phyloP scores from a whole-genome alignment of 2,329 filamentous ascomycete genomes.

The Lizonia empirigonia region DNA sequence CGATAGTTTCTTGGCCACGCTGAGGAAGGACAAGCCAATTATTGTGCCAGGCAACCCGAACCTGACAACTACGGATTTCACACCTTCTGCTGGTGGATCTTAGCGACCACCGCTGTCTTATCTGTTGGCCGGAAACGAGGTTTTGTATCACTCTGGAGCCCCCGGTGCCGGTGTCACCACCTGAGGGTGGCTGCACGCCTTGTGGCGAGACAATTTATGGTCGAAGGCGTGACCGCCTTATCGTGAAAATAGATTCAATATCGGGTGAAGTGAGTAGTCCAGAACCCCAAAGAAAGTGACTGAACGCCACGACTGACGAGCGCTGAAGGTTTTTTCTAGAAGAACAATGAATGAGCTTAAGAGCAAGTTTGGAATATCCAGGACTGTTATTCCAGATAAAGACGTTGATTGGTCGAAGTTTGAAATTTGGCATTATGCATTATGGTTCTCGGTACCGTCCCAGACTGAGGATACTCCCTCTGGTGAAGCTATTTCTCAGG shows the following conservation, averaged over 20 bases:
- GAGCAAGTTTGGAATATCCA: background rate
- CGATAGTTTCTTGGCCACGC: conserved; percentile 32
- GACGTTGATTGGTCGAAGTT: background rate
- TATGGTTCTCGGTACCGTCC: conserved; percentile 12
- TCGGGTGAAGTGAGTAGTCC: background rate
- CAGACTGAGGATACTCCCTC: conserved; percentile 24
- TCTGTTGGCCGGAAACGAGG: too few relatives aligned
- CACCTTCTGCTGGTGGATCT: conserved; percentile 6
- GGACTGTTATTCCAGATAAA: background rate
- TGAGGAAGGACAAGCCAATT: conserved; percentile 49
- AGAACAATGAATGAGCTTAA: background rate
- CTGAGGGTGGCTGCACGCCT: background rate
- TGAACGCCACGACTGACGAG: background rate
- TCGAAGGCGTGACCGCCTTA: conserved; percentile 2
- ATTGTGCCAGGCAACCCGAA: conserved; percentile 48
- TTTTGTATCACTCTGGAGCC: background rate
- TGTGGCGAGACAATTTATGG: conserved; percentile 2
- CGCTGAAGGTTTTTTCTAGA: background rate
- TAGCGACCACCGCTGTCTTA: background rate
- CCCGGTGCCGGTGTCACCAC: background rate
- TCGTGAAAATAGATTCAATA: background rate
- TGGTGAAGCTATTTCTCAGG: conserved; percentile 28
- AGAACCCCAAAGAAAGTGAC: background rate
- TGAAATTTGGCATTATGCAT: background rate
- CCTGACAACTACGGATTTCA: conserved; percentile 47